Conservation (phyloP, 805 yeast genomes). For the Metschnikowia dekortorum region DNA sequence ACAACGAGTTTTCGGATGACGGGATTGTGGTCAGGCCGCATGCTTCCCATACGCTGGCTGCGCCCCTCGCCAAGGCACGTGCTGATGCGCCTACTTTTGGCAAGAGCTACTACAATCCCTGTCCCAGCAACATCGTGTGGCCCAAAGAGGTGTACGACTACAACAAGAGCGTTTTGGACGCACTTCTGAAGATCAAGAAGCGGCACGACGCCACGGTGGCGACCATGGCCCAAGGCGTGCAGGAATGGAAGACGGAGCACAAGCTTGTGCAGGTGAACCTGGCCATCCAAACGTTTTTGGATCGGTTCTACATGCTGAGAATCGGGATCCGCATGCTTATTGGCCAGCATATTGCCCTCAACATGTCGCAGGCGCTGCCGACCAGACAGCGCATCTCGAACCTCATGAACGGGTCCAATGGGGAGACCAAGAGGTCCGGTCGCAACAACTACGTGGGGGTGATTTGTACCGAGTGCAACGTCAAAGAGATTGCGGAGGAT, state of each 20-base stretch:
- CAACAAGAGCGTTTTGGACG: slow-evolving; percentile 61
- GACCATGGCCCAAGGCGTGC: slow-evolving; percentile 87
- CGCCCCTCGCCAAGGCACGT: slow-evolving; percentile 6
- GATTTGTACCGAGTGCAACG: slow-evolving; percentile 79
- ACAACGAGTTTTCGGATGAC: slow-evolving; percentile 46
- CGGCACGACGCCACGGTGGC: slow-evolving; percentile 92
- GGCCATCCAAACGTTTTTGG: slow-evolving; percentile 75
- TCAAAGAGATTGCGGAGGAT: slow-evolving; percentile 76
- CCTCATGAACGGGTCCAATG: slow-evolving; percentile 32
- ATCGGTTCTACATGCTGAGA: slow-evolving; percentile 82
- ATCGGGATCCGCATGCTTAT: slow-evolving; percentile 91
- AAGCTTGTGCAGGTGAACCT: slow-evolving; percentile 53
- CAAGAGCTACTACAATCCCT: slow-evolving; percentile 45
- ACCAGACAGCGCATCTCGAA: slow-evolving; percentile 33
- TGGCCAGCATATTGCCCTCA: slow-evolving; percentile 89
- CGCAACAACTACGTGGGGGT: slow-evolving; percentile 77
- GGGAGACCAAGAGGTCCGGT: slow-evolving; percentile 6
- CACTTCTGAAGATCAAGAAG: slow-evolving; percentile 66
- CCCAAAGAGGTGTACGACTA: slow-evolving; percentile 71
- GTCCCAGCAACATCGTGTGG: slow-evolving; percentile 57
- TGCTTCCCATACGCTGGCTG: slow-evolving; percentile 5
- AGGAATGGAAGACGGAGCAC: slow-evolving; percentile 71
- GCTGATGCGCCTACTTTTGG: slow-evolving; percentile 38
- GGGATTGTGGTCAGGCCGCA: slow-evolving; percentile 40
- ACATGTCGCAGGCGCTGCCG: slow-evolving; percentile 54